A percentile compares a stretch with the other conserved stretches of the same genome.
phyloP scores from a whole-genome alignment of 768 basidiomycete species.

The Russula abietina region DNA sequence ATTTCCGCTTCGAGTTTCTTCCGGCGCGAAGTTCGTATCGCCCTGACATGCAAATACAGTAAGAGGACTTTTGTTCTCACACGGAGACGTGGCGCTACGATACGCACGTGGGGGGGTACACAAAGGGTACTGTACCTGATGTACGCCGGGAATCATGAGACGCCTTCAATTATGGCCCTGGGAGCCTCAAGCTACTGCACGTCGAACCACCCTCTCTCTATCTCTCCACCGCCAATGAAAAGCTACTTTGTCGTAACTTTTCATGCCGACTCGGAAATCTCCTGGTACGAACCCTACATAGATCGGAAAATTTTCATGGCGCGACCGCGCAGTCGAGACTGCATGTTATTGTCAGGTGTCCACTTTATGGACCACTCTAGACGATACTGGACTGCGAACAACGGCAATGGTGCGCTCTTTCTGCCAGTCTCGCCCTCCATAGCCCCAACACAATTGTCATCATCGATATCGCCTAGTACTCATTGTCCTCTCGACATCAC shows the following conservation, averaged over 20 bases:
- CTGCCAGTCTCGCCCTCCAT: no score
- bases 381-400: neutral
- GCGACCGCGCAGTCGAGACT: neutral
- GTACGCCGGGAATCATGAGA: neutral
- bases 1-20: constrained; percentile 2
- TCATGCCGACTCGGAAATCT: neutral
- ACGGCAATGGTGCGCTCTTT: no score
- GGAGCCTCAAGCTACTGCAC: neutral
- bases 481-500: neutral
- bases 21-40: neutral
- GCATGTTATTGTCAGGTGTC: neutral
- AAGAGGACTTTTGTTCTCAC: neutral
- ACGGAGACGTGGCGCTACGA: neutral
- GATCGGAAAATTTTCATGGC: neutral
- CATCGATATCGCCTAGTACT: neutral
- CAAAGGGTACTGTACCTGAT: neutral
- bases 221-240: neutral
- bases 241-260: neutral
- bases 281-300: neutral
- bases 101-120: neutral
- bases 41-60: neutral
- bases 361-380: neutral
- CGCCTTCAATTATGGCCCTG: neutral
- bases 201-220: neutral
- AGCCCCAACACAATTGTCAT: no score